A percentile compares a stretch with the other conserved stretches of the same genome.
Conservation (phyloP, 257 asterid genomes). For the Lantana camara region DNA sequence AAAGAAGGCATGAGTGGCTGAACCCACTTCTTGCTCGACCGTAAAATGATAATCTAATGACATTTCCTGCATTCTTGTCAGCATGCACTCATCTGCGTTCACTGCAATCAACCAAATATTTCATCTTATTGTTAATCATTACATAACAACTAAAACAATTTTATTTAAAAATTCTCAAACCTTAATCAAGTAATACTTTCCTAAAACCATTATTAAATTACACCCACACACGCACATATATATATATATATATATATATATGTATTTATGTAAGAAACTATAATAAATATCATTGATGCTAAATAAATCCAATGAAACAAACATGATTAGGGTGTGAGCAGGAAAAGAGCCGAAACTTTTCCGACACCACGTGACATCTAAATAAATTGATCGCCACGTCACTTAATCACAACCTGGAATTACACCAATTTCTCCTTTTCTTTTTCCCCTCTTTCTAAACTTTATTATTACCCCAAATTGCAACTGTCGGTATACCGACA, state of each 20-base stretch:
- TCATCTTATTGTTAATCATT: neutral
- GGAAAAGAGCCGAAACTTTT: constrained; percentile 27
- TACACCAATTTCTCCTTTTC: neutral
- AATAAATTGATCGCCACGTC: constrained; percentile 36
- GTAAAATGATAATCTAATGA: constrained; percentile 89
- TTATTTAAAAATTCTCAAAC: no score
- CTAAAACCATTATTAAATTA: no score
- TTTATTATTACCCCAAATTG: neutral
- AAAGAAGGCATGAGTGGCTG: constrained; percentile 97
- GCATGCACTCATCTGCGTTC: constrained; percentile 80
- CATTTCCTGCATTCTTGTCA: constrained; percentile 99
- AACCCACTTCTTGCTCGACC: constrained; percentile 98
- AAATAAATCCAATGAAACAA: neutral
- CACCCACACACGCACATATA: no score
- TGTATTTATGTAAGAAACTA: no score
- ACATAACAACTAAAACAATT: no score
- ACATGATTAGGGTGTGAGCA: constrained; percentile 17
- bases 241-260: no score
- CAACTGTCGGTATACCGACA: constrained; percentile 33
- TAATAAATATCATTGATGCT: neutral
- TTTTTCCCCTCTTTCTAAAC: neutral
- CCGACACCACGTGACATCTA: constrained; percentile 41
- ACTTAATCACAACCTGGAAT: constrained; percentile 31
- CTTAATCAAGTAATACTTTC: no score
- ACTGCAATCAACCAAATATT: constrained; percentile 51